phyloP scores from a whole-genome alignment of 768 basidiomycete species.

The Candolleomyces efflorescens region DNA sequence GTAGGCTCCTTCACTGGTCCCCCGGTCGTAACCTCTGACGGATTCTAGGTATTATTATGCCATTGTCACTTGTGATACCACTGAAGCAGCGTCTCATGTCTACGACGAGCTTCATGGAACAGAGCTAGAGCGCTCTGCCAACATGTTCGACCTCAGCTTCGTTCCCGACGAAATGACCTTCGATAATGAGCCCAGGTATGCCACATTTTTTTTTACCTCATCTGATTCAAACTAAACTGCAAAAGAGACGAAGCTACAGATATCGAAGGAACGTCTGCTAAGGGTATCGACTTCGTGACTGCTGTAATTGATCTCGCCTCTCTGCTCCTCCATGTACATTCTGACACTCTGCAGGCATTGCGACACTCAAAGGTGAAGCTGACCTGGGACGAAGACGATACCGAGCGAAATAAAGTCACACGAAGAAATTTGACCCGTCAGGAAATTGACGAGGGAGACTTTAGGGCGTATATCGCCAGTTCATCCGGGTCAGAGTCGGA shows the following conservation, averaged over 20 bases:
- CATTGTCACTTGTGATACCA: constrained; percentile 81
- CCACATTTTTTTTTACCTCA: neutral
- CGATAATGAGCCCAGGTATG: constrained; percentile 69
- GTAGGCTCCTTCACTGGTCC: constrained; percentile 38
- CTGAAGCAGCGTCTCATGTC: constrained; percentile 72
- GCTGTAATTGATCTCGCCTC: constrained; percentile 53
- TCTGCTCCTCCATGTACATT: neutral
- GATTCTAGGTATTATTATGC: constrained; percentile 87
- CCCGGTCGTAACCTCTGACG: neutral
- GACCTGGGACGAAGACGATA: constrained; percentile 98
- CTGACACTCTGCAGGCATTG: constrained; percentile 58
- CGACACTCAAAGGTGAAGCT: constrained; percentile 97
- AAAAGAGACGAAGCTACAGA: constrained; percentile 81
- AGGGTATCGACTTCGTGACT: constrained; percentile 85
- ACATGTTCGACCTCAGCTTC: constrained; percentile 92
- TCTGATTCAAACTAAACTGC: neutral
- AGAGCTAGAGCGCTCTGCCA: constrained; percentile 94
- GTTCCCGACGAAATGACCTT: constrained; percentile 89
- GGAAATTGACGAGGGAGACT: constrained; percentile 91
- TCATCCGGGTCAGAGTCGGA: constrained; percentile 62
- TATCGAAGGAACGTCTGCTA: constrained; percentile 47
- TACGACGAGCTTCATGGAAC: constrained; percentile 88
- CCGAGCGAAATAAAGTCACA: constrained; percentile 76
- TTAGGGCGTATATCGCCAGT: constrained; percentile 72
- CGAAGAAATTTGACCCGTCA: constrained; percentile 73